A percentile compares a stretch with the other conserved stretches of the same genome.
phyloP scores from a whole-genome alignment of 108 stramenopile species.

The Seminavis robusta region DNA sequence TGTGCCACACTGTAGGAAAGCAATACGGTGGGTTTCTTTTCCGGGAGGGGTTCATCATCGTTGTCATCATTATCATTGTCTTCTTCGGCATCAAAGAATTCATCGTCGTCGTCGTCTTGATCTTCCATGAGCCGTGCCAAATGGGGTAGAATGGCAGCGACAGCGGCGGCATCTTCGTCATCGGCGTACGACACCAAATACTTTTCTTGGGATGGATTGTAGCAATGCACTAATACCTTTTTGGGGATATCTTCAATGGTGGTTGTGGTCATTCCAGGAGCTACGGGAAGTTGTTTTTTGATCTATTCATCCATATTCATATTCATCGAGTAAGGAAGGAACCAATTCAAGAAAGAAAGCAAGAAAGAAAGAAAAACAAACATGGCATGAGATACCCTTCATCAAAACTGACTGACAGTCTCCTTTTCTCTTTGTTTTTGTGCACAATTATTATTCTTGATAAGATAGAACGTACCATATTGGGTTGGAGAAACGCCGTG shows the following conservation, averaged over 20 bases:
- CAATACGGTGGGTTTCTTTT: background rate
- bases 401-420: background rate
- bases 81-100: background rate
- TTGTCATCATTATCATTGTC: background rate
- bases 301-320: conserved; percentile 8
- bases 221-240: conserved; percentile 1
- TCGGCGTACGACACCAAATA: background rate
- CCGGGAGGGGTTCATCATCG: background rate
- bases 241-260: background rate
- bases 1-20: background rate
- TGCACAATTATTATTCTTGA: no score
- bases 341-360: background rate
- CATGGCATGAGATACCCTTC: background rate
- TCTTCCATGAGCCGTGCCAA: background rate
- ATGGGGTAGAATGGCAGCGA: background rate
- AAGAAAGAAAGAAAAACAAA: background rate
- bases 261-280: conserved; percentile 65
- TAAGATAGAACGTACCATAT: conserved; percentile 22
- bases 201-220: background rate
- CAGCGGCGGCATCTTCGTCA: background rate
- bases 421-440: no score
- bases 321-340: background rate
- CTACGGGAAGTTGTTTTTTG: conserved; percentile 42
- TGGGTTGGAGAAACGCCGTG: conserved; percentile 33
- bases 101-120: background rate